These are phyloP conservation scores for Ganoderma multipileum DNA, from an alignment of 1,284 basidiomycete genomes.

Conservation along the genomic window DNA sequence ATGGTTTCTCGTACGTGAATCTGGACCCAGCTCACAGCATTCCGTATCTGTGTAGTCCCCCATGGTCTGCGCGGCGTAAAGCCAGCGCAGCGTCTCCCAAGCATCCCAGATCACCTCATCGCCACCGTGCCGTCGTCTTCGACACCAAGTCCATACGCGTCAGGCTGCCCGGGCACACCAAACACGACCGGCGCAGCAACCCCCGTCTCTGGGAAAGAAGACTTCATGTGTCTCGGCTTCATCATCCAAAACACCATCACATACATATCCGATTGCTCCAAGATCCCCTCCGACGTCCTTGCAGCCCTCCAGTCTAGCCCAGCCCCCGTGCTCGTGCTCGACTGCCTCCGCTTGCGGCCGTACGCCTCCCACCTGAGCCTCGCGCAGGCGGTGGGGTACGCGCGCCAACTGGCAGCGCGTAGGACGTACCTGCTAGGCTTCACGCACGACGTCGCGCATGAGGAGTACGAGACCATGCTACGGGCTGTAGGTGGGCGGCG, in stretches of 20 bases:
- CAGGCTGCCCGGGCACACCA: slow-evolving; percentile 39
- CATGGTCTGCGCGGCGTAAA: slow-evolving; percentile 17
- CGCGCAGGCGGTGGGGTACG: slow-evolving; percentile 58
- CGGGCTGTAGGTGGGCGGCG: slow-evolving; percentile 53
- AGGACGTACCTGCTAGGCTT: slow-evolving; percentile 78
- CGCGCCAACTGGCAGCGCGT: slow-evolving; percentile 59
- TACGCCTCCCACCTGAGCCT: slow-evolving; percentile 81
- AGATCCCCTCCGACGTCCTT: slow-evolving; percentile 77
- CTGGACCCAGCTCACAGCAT: slow-evolving; percentile 12
- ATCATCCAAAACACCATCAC: slow-evolving; percentile 66
- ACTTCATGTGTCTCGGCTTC: slow-evolving; percentile 74
- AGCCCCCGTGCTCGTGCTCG: slow-evolving; percentile 65
- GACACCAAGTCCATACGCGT: slow-evolving; percentile 53
- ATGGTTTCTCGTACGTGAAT: not conserved
- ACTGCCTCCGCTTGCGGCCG: slow-evolving; percentile 66
- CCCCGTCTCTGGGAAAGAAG: slow-evolving; percentile 34
- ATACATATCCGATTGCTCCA: slow-evolving; percentile 80
- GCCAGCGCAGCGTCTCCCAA: not conserved
- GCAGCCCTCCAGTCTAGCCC: slow-evolving; percentile 46
- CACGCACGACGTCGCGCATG: slow-evolving; percentile 71
- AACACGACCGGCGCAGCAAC: slow-evolving; percentile 22
- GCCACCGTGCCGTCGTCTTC: slow-evolving; percentile 29
- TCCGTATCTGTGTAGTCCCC: not conserved
- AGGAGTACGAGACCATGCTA: slow-evolving; percentile 67
- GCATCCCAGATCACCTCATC: slow-evolving; percentile 48